Evolutionary conservation across 108 stramenopile species (phyloP), one percentile per base, ranked within the genome.

Genomic region (Pseudonitzschia multistriata): DNA sequence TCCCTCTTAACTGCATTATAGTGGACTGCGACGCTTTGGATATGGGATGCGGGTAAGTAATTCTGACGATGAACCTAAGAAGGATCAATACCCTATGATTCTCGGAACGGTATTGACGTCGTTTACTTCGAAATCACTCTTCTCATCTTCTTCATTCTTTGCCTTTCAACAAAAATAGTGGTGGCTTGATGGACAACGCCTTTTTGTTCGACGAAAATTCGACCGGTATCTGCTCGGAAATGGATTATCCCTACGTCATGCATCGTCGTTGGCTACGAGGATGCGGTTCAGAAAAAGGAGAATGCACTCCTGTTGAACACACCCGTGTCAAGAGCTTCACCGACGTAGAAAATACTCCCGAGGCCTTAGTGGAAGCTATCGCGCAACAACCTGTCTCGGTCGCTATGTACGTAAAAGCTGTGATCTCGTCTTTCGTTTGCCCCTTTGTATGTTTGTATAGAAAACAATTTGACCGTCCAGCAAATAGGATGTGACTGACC

Each of bases 181-280:
- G 63, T 45, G 63, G 63, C 35, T 0, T 64, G 28, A 97, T 95
- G 91, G 93, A 92, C 76, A 90, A 89, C 66, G 90, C 93, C 31
- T 93, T 93, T 77, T 66, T 83, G 61, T 95, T 88, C 76, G 87
- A 90, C 55, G 87, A 84, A 48, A 64, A 66, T 27, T 67, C 79
- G 11, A 79, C 77, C 25, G 94, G 94, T 21, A 78, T 97, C 49
- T 90, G 90, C 67, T 77, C 85, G 22, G 94, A 96, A 63, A 83
- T 74, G 10, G 91, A 93, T 50, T 97, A 97, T 73, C 93, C 94
- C 14, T 97, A 97, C 76, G 66, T 68, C 10, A 67, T 60, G 30
- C 79, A 75, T 29, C 74, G 71, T 48, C 79, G 61, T 49, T 80
- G 79, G 79, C 25, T 80, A 39, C 50, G 54, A 17, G 79, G 79